Evolutionary conservation across 352 stramenopile genomes (phyloP).

Genomic region (Phytophthora syringae): DNA sequence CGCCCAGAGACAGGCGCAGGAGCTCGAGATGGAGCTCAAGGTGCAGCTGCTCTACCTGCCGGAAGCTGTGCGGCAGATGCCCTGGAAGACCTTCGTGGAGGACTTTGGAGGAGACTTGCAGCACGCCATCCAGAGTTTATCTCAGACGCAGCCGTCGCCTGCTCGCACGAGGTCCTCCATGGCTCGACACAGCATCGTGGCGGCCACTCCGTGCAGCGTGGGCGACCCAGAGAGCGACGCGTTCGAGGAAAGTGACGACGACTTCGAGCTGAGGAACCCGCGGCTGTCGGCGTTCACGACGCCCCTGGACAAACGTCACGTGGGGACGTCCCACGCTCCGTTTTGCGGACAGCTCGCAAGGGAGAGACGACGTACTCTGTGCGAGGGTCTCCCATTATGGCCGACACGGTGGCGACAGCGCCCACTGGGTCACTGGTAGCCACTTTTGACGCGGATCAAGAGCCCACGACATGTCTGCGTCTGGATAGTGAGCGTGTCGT

Average conservation of each 20-base stretch:
- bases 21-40: slow-evolving; percentile 79
- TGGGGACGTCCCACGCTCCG: slow-evolving; percentile 33
- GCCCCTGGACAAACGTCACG: slow-evolving; percentile 36
- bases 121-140: slow-evolving; percentile 76
- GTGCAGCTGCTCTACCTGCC: slow-evolving; percentile 82
- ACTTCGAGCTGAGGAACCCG: slow-evolving; percentile 14
- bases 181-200: slow-evolving; percentile 44
- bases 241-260: slow-evolving; percentile 12
- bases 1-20: slow-evolving; percentile 60
- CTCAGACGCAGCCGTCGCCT: slow-evolving; percentile 25
- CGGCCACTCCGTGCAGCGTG: slow-evolving; percentile 46
- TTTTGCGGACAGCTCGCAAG: slow-evolving; percentile 72
- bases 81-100: slow-evolving; percentile 83
- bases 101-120: slow-evolving; percentile 77
- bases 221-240: slow-evolving; percentile 16
- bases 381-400: slow-evolving; percentile 70
- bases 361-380: slow-evolving; percentile 79
- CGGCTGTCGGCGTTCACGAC: slow-evolving; percentile 52
- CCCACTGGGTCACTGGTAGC: slow-evolving; percentile 62
- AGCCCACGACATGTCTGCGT: slow-evolving; percentile 57
- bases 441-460: slow-evolving; percentile 56
- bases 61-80: slow-evolving; percentile 74
- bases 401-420: slow-evolving; percentile 61
- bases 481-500: slow-evolving; percentile 68
- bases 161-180: slow-evolving; percentile 13